Evolutionary conservation across 306 rosid genomes (phyloP).

Genomic region (Trichosanthes cucumerina): DNA sequence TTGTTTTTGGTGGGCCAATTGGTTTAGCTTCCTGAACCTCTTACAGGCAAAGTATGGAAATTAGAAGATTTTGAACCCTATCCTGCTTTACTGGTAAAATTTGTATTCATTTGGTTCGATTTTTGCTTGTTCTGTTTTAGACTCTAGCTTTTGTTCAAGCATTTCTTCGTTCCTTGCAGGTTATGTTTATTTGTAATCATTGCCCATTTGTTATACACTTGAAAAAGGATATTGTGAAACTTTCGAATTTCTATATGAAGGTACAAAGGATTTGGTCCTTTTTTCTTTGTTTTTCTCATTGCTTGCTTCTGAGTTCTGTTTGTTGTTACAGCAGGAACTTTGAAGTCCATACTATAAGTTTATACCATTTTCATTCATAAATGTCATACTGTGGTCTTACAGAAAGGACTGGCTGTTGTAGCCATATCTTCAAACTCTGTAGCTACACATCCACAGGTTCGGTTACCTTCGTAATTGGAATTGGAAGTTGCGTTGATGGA

Average conservation of each 20-base stretch:
- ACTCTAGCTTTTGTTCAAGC: neutral
- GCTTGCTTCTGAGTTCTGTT: conserved; percentile 5
- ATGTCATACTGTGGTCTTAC: conserved; percentile 18
- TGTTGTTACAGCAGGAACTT: neutral
- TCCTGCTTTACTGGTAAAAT: conserved; percentile 77
- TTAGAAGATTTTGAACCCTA: conserved; percentile 75
- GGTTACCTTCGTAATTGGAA: conserved; percentile 22
- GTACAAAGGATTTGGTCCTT: conserved; percentile 24
- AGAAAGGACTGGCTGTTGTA: conserved; percentile 76
- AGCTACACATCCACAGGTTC: conserved; percentile 82
- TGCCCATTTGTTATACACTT: conserved; percentile 88
- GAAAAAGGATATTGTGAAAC: conserved; percentile 67
- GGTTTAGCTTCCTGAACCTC: conserved; percentile 81
- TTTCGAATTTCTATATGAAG: conserved; percentile 66
- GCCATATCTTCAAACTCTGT: conserved; percentile 89
- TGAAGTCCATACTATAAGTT: neutral
- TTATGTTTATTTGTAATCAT: conserved; percentile 96
- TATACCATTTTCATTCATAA: conserved; percentile 1
- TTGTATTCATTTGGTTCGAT: neutral
- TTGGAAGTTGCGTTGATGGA: conserved; percentile 22
- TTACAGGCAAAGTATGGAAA: conserved; percentile 74
- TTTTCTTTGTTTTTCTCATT: conserved; percentile 7
- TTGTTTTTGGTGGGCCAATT: neutral
- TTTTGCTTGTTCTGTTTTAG: neutral
- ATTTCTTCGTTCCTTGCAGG: conserved; percentile 35